Conservation (phyloP, 345 rosid species). For the Carallia pectinifolia region DNA sequence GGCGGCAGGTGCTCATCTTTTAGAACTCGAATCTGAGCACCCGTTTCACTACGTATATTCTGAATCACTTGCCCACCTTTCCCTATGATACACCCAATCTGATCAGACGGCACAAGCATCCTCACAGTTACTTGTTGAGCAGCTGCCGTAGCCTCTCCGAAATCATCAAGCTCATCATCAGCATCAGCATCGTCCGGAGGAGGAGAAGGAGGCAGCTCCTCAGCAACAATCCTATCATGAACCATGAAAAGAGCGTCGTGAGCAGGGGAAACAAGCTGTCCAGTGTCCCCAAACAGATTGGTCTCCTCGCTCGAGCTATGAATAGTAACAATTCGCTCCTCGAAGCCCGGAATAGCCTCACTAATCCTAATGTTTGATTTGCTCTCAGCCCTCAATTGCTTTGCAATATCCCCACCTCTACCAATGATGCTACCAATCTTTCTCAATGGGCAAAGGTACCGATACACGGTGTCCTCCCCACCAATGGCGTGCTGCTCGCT, state of each 20-base stretch:
- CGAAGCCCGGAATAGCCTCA: constrained; percentile 31
- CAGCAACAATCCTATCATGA: constrained; percentile 31
- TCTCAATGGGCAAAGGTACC: constrained; percentile 33
- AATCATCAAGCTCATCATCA: constrained; percentile 7
- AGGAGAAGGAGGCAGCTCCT: constrained; percentile 13
- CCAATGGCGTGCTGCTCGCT: constrained; percentile 22
- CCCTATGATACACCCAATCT: constrained; percentile 36
- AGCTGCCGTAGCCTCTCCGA: neutral
- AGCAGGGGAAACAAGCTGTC: constrained; percentile 28
- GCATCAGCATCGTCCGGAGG: constrained; percentile 5
- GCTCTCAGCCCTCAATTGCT: constrained; percentile 30
- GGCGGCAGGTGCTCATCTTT: constrained; percentile 36
- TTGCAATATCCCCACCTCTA: constrained; percentile 33
- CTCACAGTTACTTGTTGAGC: constrained; percentile 23
- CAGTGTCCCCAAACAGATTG: constrained; percentile 27
- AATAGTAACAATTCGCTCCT: constrained; percentile 32
- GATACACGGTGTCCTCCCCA: constrained; percentile 32
- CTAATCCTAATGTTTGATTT: constrained; percentile 32
- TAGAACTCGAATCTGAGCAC: constrained; percentile 36
- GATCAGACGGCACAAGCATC: constrained; percentile 37
- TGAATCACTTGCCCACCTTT: constrained; percentile 40
- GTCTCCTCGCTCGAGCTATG: constrained; percentile 28
- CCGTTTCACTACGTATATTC: constrained; percentile 29
- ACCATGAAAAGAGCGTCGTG: constrained; percentile 35
- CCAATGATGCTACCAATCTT: constrained; percentile 38